Percentiles rank a stretch among this genome's conserved stretches.
Evolutionary conservation across 805 yeast species (phyloP).

Genomic region (Cyberlindnera mississippiensis): DNA sequence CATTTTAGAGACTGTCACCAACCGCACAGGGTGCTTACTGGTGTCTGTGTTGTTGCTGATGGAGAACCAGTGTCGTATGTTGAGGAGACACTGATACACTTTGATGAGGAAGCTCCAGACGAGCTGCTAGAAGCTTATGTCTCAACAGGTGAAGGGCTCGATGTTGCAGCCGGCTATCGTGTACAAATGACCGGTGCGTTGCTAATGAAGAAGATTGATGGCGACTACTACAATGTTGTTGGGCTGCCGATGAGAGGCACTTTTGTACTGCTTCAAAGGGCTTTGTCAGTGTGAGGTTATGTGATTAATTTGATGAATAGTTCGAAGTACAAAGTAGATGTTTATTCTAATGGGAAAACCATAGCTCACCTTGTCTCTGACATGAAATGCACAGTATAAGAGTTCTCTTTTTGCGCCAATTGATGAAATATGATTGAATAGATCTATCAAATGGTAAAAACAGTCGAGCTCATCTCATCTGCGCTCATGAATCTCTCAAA

Average conservation of each 20-base stretch:
- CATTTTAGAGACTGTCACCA: conserved; percentile 39
- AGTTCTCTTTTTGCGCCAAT: too few species aligned
- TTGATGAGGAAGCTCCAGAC: conserved; percentile 45
- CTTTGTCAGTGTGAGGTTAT: background rate
- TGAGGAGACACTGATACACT: conserved; percentile 39
- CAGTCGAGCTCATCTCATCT: too few species aligned
- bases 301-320: too few species aligned
- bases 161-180: conserved; percentile 91
- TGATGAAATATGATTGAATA: too few species aligned
- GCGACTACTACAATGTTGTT: conserved; percentile 83
- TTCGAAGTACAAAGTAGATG: too few species aligned
- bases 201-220: conserved; percentile 58
- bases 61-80: conserved; percentile 27
- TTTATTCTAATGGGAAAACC: too few species aligned
- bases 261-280: conserved; percentile 38
- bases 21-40: conserved; percentile 51
- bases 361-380: too few species aligned
- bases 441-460: too few species aligned
- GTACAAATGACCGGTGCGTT: conserved; percentile 72
- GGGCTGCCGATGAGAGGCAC: conserved; percentile 76
- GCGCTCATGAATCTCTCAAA: too few species aligned
- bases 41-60: conserved; percentile 42
- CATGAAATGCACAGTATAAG: too few species aligned
- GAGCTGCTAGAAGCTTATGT: conserved; percentile 61
- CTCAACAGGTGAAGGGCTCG: conserved; percentile 64